Conservation (phyloP, 805 yeast species). For the Kazachstania bromeliacearum region DNA sequence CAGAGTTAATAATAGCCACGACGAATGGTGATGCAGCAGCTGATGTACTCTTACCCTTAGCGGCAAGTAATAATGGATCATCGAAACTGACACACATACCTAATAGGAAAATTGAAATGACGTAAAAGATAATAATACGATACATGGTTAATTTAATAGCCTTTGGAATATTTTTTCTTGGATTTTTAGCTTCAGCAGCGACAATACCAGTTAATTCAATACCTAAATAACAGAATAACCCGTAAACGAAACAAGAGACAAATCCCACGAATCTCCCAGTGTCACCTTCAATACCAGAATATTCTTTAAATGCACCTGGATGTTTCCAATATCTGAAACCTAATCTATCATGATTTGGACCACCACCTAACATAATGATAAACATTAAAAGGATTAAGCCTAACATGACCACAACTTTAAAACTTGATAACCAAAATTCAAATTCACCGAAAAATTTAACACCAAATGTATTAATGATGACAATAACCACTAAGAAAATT, state of each 20-base stretch:
- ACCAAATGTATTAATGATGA: constrained; percentile 30
- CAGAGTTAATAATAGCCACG: constrained; percentile 59
- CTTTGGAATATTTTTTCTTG: constrained; percentile 58
- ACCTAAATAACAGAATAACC: constrained; percentile 64
- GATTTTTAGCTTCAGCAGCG: constrained; percentile 64
- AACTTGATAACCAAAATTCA: constrained; percentile 41
- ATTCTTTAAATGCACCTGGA: constrained; percentile 55
- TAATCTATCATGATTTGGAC: constrained; percentile 60
- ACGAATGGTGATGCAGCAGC: constrained; percentile 82
- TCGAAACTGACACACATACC: constrained; percentile 60
- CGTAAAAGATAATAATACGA: constrained; percentile 57
- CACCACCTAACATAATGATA: constrained; percentile 68
- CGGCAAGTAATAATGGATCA: constrained; percentile 42
- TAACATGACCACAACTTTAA: constrained; percentile 55
- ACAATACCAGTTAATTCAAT: constrained; percentile 64
- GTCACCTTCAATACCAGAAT: constrained; percentile 32
- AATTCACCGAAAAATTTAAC: constrained; percentile 40
- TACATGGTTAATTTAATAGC: constrained; percentile 63
- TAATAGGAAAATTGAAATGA: constrained; percentile 49
- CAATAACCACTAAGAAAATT: constrained; percentile 32
- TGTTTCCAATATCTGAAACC: constrained; percentile 64
- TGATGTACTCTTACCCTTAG: constrained; percentile 39
- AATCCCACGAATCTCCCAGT: constrained; percentile 54
- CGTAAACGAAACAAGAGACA: constrained; percentile 51
- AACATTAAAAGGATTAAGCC: constrained; percentile 59